A percentile compares a stretch with the other conserved stretches of the same genome.
These are phyloP conservation scores for Alternaria longipes DNA, from an alignment of 2,329 filamentous ascomycete species.

Conservation along the genomic window DNA sequence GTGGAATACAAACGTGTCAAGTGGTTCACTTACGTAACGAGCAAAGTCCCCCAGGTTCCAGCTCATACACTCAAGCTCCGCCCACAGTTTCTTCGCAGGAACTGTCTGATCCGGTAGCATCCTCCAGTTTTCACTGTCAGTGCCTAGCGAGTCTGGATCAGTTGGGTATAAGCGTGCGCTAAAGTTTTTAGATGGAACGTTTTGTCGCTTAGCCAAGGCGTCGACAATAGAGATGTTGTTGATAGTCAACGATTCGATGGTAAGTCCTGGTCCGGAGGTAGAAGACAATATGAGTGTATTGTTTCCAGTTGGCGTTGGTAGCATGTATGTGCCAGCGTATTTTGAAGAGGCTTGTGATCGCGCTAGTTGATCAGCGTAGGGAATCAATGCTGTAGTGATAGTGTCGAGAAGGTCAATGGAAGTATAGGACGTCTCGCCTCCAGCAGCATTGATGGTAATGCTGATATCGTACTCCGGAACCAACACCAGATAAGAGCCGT, in stretches of 20 bases:
- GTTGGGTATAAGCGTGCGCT: constrained; percentile 35
- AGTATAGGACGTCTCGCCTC: constrained; percentile 20
- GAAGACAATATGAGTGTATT: constrained; percentile 13
- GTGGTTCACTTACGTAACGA: constrained; percentile 29
- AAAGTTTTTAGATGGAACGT: constrained; percentile 17
- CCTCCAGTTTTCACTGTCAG: constrained; percentile 27
- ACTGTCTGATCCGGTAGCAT: constrained; percentile 26
- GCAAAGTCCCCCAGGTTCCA: constrained; percentile 32
- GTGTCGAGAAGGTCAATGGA: constrained; percentile 24
- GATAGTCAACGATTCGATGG: constrained; percentile 23
- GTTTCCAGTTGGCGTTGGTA: constrained; percentile 21
- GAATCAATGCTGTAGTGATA: constrained; percentile 25
- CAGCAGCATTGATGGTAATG: constrained; percentile 34
- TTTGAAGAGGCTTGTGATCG: constrained; percentile 24
- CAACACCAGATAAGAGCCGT: constrained; percentile 28
- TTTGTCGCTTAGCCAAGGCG: constrained; percentile 22
- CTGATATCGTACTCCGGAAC: constrained; percentile 38
- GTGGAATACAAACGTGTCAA: constrained; percentile 33
- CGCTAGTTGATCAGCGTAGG: constrained; percentile 33
- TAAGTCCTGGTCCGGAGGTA: constrained; percentile 30
- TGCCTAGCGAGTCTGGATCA: constrained; percentile 28
- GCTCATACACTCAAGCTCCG: constrained; percentile 32
- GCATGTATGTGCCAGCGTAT: constrained; percentile 35
- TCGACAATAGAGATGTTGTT: constrained; percentile 28
- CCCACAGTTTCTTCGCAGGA: constrained; percentile 18